Conservation (phyloP, 2,329 filamentous ascomycete genomes). For the Chaetomiaceae sp. region DNA sequence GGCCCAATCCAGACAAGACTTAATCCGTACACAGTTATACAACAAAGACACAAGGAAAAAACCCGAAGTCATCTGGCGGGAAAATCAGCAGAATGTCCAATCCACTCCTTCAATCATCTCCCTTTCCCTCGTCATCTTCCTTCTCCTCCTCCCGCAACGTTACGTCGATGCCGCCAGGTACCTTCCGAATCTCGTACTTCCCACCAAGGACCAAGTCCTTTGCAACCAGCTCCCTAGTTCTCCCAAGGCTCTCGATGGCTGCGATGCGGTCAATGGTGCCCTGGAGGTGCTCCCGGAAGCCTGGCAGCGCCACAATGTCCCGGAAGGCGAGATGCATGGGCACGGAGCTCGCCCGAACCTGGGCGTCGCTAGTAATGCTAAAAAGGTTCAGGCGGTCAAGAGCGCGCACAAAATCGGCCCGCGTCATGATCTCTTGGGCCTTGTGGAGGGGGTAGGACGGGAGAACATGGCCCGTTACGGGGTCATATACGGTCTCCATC, state of each 20-base stretch:
- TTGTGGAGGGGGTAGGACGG: constrained; percentile 77
- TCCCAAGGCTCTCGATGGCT: constrained; percentile 88
- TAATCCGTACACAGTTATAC: too few relatives aligned
- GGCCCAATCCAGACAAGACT: too few relatives aligned
- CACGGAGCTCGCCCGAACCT: constrained; percentile 87
- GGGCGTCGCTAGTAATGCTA: constrained; percentile 81
- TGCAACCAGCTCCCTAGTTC: constrained; percentile 90
- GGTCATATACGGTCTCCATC: constrained; percentile 62
- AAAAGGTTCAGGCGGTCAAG: constrained; percentile 95
- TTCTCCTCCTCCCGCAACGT: constrained; percentile 21
- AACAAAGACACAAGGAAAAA: too few relatives aligned
- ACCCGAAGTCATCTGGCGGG: too few relatives aligned
- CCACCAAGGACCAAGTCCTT: constrained; percentile 88
- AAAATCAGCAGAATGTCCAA: background rate
- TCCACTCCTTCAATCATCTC: background rate
- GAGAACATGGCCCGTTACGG: constrained; percentile 64
- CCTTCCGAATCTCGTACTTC: constrained; percentile 60
- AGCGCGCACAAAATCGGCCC: constrained; percentile 86
- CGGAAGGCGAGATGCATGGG: constrained; percentile 93
- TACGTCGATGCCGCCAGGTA: constrained; percentile 22
- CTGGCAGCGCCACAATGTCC: constrained; percentile 69
- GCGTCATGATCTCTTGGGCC: constrained; percentile 89
- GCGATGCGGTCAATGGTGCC: constrained; percentile 77
- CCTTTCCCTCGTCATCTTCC: constrained; percentile 5
- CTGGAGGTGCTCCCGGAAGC: constrained; percentile 79